phyloP scores from a whole-genome alignment of 2,329 filamentous ascomycete species.

The Sclerotinia sclerotiorum region DNA sequence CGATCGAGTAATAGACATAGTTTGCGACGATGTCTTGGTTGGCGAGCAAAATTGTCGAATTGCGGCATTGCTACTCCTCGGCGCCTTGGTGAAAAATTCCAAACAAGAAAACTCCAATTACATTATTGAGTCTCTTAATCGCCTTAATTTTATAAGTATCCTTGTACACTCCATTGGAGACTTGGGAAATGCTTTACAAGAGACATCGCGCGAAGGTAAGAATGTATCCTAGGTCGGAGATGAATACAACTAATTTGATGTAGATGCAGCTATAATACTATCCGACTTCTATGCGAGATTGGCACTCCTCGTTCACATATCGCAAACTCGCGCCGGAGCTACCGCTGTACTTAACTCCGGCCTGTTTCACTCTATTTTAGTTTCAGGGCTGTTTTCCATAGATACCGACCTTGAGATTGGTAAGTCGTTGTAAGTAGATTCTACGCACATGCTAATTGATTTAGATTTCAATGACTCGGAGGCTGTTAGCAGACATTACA shows the following conservation, averaged over 20 bases:
- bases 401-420: conserved; percentile 89
- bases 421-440: conserved; percentile 38
- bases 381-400: conserved; percentile 80
- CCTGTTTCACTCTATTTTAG: conserved; percentile 76
- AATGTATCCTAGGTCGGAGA: conserved; percentile 14
- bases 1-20: conserved; percentile 75
- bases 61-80: conserved; percentile 81
- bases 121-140: conserved; percentile 75
- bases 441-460: conserved; percentile 25
- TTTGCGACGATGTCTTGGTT: conserved; percentile 91
- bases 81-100: conserved; percentile 72
- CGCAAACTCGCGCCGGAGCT: conserved; percentile 81
- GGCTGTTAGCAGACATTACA: conserved; percentile 53
- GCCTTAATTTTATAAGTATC: conserved; percentile 87
- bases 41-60: conserved; percentile 80
- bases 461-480: conserved; percentile 38
- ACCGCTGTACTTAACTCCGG: conserved; percentile 85
- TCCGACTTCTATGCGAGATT: conserved; percentile 68
- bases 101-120: conserved; percentile 69
- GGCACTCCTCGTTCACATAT: conserved; percentile 78
- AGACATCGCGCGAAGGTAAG: conserved; percentile 57
- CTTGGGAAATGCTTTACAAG: conserved; percentile 70
- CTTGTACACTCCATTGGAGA: conserved; percentile 83
- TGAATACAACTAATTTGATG: conserved; percentile 24
- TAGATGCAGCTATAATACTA: conserved; percentile 43